Base-by-base conservation (phyloP, 2,329 filamentous ascomycete species). In the Lasiodiplodia hormozganensis region DNA sequence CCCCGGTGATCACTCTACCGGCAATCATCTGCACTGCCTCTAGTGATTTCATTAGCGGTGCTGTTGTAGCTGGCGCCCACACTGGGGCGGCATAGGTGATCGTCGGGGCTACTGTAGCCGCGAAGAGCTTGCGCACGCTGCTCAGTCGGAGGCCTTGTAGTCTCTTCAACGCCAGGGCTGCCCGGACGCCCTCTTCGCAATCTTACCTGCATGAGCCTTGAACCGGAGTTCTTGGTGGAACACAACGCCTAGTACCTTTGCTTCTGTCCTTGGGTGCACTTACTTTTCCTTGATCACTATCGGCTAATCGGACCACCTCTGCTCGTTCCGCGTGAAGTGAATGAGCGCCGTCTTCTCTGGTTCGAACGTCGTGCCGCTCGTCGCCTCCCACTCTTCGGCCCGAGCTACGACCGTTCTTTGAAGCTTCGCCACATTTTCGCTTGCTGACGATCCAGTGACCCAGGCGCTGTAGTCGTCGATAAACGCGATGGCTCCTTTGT, bases 281-380 rank as follows among this genome's bases (percentile, higher is more conserved):
- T 70, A 65, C 16, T 71, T 54, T 38, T 38, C 70, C 51, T 71
- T 70, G 49, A 71, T 68, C 43, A 43, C 52, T 5, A 72, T 47
- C 51, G 69, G 4, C 49, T 49, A 54, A 4, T 66, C 68, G 51
- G 64, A 57, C 28, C 58, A 47, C 47, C 65, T 68, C 28, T 60
- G 58, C 49, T 58, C 23, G 56, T 58, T 76, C 49, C 72, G 43
- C 4, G 76, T 75, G 68, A 80, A 77, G 71, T 79, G 72, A 72
- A 79, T 77, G 47, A 78, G 74, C 12, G 71, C 71, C 62, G 74
- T 80, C 72, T 80, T 79, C 21, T 75, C 72, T 21, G 72, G 73
- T 68, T 78, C 71, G 70, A 79, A 80, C 11, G 69, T 73, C 31
- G 75, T 76, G 52, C 77, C 73, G 70, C 76, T 78, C 18, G 71